Evolutionary conservation across 1,284 basidiomycete species (phyloP), one percentile per base, ranked within the genome.

Genomic region (Agroathelia rolfsii): DNA sequence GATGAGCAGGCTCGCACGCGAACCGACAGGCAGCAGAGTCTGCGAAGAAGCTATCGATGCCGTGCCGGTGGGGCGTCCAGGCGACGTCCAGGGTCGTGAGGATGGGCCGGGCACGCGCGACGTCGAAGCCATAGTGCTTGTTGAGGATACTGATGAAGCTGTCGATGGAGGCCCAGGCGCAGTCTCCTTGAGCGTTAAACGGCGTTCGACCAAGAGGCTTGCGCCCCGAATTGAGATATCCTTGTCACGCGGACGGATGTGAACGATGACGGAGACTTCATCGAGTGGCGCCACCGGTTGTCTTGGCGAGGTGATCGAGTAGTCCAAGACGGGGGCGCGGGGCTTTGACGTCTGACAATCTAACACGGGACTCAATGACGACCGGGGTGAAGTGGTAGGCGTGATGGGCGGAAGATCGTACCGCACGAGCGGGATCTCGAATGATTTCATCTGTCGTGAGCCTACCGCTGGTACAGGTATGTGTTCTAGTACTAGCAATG

Each of bases 391-490:
- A 49, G 51, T 41, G 35, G 46, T 54, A 30, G 53, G 55, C 35
- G 23, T 48, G 37, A 42, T 50, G 19, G 52, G 45, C 2, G 71
- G 71, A 1, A 64, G 45, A 48, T 79, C 78, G 45, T 77, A 77
- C 30, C 82, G 74, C 20, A 76, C 50, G 28, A 85, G 63, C 22
- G 69, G 64, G 2, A 86, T 59, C 28, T 84, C 79, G 40, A 70
- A 76, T 49, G 77, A 68, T 49, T 73, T 79, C 26, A 75, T 51
- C 48, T 76, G 69, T 34, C 77, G 72, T 24, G 62, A 62, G 39
- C 83, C 83, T 17, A 86, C 65, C 30, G 70, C 76, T 21, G 67
- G 48, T 34, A 82, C 66, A 35, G 70, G 75, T 4, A 58, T 51
- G 49, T 86, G 82, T 39, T 69, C 67, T 24, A 85, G 65, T 34